Evolutionary conservation across 1,139 yeast genomes (phyloP).

Genomic region (Blastobotrys raffinosifermentans): DNA sequence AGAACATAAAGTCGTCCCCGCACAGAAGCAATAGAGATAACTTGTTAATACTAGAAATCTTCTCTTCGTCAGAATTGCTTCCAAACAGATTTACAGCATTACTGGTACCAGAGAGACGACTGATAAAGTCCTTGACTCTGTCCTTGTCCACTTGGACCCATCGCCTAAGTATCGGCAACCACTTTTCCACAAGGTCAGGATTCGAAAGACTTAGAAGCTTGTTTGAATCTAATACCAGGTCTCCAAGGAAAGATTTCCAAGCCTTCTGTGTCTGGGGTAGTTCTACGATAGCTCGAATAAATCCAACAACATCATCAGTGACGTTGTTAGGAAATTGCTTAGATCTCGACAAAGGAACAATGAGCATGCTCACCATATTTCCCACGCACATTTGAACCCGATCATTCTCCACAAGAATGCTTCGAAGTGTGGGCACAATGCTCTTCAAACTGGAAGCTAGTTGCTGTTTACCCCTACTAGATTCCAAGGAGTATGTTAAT

Average conservation of each 20-base stretch:
- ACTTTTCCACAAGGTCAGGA: slow-evolving; percentile 31
- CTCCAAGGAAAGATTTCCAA: slow-evolving; percentile 38
- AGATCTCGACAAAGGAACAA: slow-evolving; percentile 40
- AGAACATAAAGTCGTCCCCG: slow-evolving; percentile 53
- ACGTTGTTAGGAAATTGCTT: slow-evolving; percentile 31
- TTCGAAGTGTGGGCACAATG: slow-evolving; percentile 38
- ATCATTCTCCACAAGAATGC: slow-evolving; percentile 45
- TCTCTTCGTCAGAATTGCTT: slow-evolving; percentile 60
- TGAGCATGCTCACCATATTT: slow-evolving; percentile 36
- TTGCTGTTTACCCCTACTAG: slow-evolving; percentile 26
- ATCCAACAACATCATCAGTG: slow-evolving; percentile 29
- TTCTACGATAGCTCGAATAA: slow-evolving; percentile 20
- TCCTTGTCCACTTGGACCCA: slow-evolving; percentile 62
- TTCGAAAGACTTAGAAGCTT: slow-evolving; percentile 37
- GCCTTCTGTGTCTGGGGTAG: slow-evolving; percentile 28
- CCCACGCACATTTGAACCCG: slow-evolving; percentile 38
- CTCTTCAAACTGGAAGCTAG: slow-evolving; percentile 35
- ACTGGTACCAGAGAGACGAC: slow-evolving; percentile 44
- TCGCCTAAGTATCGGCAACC: slow-evolving; percentile 47
- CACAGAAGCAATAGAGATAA: slow-evolving; percentile 57
- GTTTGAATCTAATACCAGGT: slow-evolving; percentile 32
- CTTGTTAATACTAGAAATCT: slow-evolving; percentile 48
- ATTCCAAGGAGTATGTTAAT: slow-evolving; percentile 39
- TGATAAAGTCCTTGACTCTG: slow-evolving; percentile 50
- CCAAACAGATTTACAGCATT: slow-evolving; percentile 54